Base-by-base conservation (phyloP, 1,284 basidiomycete genomes). In the Mycena sp. region DNA sequence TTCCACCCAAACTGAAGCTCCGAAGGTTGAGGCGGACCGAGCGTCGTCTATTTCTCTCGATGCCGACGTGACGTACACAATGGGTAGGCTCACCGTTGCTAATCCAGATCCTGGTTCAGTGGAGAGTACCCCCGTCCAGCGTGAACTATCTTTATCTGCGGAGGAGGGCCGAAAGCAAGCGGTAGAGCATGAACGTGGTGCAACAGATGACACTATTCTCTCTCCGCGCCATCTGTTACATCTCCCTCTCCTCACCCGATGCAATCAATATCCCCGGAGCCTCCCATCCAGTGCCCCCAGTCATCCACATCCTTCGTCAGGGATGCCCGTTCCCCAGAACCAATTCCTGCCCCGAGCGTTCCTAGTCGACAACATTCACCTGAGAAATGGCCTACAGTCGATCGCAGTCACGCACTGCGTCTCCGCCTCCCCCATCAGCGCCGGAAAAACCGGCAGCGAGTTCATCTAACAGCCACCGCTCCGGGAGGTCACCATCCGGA, bases 21-120 rank as follows among this genome's bases (percentile, higher is more conserved):
- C 50, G 26, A 64, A 73, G 43, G 64, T 67, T 49, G 77, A 76
- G 48, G 75, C 76, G 17, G 82, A 84, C 61, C 78, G 79, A 45
- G 69, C 76, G 37, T 88, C 88, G 5, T 74, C 79, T 2, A 72
- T 83, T n/a, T 90, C 89, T 7, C 71, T 87, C 9, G 87, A 91
- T 54, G 78, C 82, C 21, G 83, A 86, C 21, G 26, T 56, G 38
- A 38, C 51, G 29, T 83, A 83, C 73, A 82, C 86, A 1, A 81
- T 86, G 45, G 89, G 90, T 35, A 87, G 83, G 68, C 81, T 93
- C 55, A 92, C 85, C 41, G 84, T 93, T 58, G 85, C 89, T 25
- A 93, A 93, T 73, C 91, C 91, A 29, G 90, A 92, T 71, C 64
- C 67, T 48, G 79, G 79, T 67, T 84, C 83, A 29, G 78, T 74